These are phyloP conservation scores for Xylaria sp. DNA, from an alignment of 2,329 filamentous ascomycete genomes.

Conservation along the genomic window DNA sequence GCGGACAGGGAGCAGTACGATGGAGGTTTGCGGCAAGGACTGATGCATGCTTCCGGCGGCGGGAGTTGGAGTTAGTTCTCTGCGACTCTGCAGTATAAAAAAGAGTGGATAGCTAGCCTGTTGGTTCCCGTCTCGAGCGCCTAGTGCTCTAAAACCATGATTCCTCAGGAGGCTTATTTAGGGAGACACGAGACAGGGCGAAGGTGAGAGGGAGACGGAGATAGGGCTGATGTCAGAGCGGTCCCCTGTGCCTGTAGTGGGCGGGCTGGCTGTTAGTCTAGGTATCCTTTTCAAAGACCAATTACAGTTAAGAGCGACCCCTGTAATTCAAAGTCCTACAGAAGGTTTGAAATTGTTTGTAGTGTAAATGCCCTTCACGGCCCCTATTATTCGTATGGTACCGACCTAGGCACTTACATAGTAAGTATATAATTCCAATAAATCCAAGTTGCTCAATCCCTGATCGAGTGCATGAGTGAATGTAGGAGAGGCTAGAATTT, in stretches of 20 bases:
- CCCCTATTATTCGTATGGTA: no score
- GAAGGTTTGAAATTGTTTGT: not conserved
- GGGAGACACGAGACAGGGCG: not conserved
- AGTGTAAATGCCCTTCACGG: no score
- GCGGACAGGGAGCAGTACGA: constrained; percentile 24
- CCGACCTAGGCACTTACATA: no score
- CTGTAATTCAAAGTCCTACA: constrained; percentile 10
- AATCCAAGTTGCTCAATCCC: not conserved
- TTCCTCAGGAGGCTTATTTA: not conserved
- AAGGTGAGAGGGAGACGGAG: not conserved
- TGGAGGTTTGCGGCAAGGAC: constrained; percentile 22
- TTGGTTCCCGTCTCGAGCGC: constrained; percentile 7
- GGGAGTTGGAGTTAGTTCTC: not conserved
- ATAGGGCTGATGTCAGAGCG: constrained; percentile 16
- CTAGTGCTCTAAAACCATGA: not conserved
- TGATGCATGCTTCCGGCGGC: constrained; percentile 31
- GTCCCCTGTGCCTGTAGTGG: constrained; percentile 4
- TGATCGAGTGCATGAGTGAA: not conserved
- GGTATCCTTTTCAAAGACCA: not conserved
- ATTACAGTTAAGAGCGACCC: not conserved
- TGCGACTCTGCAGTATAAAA: not conserved
- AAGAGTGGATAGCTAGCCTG: not conserved
- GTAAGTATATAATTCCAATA: not conserved
- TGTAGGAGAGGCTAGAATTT: not conserved
- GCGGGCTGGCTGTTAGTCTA: not conserved